phyloP scores from a whole-genome alignment of 2,329 filamentous ascomycete genomes.

The Fusarium domesticum region DNA sequence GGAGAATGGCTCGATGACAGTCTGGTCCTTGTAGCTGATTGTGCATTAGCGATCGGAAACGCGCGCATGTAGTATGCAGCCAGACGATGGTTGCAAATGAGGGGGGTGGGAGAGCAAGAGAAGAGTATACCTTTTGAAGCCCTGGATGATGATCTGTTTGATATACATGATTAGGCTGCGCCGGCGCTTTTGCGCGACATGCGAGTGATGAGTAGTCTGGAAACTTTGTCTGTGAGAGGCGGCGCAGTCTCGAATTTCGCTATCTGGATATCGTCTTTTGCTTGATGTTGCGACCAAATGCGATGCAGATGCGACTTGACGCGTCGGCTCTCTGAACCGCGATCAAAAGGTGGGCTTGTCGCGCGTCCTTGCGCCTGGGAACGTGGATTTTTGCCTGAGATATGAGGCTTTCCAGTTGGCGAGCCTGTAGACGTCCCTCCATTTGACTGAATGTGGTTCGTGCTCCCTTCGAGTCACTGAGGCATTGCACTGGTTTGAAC shows the following conservation, averaged over 20 bases:
- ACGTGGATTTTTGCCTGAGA: constrained; percentile 26
- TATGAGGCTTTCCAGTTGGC: constrained; percentile 8
- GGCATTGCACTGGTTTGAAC: too few species aligned
- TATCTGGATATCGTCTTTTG: constrained; percentile 18
- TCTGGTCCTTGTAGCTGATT: constrained; percentile 96
- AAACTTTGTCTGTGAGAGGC: constrained; percentile 24
- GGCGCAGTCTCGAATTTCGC: constrained; percentile 23
- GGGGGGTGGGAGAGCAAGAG: neutral
- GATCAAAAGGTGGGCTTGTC: constrained; percentile 27
- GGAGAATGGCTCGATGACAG: constrained; percentile 96
- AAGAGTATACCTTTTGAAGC: constrained; percentile 84
- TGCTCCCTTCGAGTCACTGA: too few species aligned
- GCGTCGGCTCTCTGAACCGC: constrained; percentile 28
- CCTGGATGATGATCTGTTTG: constrained; percentile 99
- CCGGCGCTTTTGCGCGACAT: constrained; percentile 41
- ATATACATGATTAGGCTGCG: constrained; percentile 74
- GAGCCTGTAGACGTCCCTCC: too few species aligned
- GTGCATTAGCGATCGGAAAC: constrained; percentile 19
- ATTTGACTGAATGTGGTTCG: too few species aligned
- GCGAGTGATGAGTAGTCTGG: constrained; percentile 17
- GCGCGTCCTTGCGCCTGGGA: constrained; percentile 23
- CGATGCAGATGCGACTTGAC: constrained; percentile 22
- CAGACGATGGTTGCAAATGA: neutral
- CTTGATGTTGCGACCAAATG: constrained; percentile 26
- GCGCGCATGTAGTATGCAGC: constrained; percentile 2